A percentile compares a stretch with the other conserved stretches of the same genome.
These are phyloP conservation scores for Canariomyces notabilis DNA, from an alignment of 2,329 filamentous ascomycete genomes.

Conservation along the genomic window DNA sequence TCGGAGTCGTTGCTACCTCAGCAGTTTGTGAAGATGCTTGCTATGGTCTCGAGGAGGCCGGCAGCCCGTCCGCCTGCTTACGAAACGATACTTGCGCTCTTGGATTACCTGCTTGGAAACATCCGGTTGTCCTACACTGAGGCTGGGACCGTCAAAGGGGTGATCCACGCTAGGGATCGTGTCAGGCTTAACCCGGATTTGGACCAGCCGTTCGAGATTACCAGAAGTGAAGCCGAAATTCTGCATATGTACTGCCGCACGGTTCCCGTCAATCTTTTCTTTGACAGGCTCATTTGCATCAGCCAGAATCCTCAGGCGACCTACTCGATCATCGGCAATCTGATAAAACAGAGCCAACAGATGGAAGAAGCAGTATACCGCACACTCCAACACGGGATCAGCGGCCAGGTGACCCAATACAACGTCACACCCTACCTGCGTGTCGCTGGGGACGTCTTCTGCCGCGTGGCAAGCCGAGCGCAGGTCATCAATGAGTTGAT, in stretches of 20 bases:
- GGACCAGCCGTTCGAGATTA: constrained; percentile 39
- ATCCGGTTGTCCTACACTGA: constrained; percentile 28
- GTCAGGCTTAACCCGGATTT: constrained; percentile 30
- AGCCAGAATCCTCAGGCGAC: constrained; percentile 51
- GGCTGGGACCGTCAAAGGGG: constrained; percentile 32
- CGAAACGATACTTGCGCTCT: constrained; percentile 46
- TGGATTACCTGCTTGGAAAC: constrained; percentile 40
- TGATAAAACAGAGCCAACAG: constrained; percentile 48
- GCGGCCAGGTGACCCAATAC: constrained; percentile 43
- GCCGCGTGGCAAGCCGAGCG: constrained; percentile 36
- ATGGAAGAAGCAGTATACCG: constrained; percentile 49
- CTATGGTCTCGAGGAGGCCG: constrained; percentile 45
- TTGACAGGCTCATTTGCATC: constrained; percentile 61
- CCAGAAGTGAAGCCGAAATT: constrained; percentile 41
- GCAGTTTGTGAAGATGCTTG: constrained; percentile 53
- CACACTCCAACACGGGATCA: constrained; percentile 51
- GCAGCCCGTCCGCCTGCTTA: constrained; percentile 50
- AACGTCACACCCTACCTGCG: constrained; percentile 53
- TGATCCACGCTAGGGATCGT: constrained; percentile 38
- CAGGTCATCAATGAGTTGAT: constrained; percentile 37
- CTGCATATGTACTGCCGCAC: constrained; percentile 41
- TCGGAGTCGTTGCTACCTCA: constrained; percentile 40
- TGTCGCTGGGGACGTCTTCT: constrained; percentile 48
- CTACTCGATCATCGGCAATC: constrained; percentile 50
- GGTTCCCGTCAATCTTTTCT: constrained; percentile 45